Evolutionary conservation across 2,329 filamentous ascomycete species (phyloP), one percentile per base, ranked within the genome.

Genomic region (Akanthomyces muscarius): DNA sequence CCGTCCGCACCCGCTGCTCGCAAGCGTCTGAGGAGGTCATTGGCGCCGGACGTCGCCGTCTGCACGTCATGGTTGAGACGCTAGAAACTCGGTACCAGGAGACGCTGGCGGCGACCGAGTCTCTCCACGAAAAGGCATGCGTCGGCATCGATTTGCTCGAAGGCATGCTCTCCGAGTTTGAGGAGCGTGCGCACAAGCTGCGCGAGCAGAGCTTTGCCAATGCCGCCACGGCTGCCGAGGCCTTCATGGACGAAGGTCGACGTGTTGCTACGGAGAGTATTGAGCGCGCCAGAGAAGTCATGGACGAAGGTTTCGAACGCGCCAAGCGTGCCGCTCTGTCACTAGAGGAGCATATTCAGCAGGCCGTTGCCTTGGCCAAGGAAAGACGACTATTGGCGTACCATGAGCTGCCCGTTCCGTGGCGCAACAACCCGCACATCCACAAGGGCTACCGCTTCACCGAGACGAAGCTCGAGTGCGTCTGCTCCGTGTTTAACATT

Each of bases 371-470:
- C 23, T 83, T 87, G 63, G 92, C 93, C 33, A 85, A 89, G 68
- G 88, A 96, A 72, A 84, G 91, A 56, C 91, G 93, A 54, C 82
- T 97, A 16, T 89, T 99, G 68, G 84, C 85, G 65, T 99, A 98
- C 77, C 87, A 96, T 53, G 92, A 97, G 71, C 82, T 99, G 5
- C 95, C 95, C 1, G 81, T 89, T 44, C 95, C 95, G 0, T 99
- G 95, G 95, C 86, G 90, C 65, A 89, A 96, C 71, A 99, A 99
- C 76, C 92, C 93, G 2, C 92, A 99, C 76, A 98, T 99, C 72
- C 81, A 88, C 58, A 86, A 86, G 61, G 95, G 95, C 21, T 99
- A 99, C 74, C 93, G 95, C 58, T 99, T 99, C 80, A 90, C 87
- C 65, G 91, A 96, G 71, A 92, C 91, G 64, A 96, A 96, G 75